Evolutionary conservation across 176 grass and related monocot genomes (phyloP), one percentile per base, ranked within the genome.

Genomic region (Phyllostachys edulis): DNA sequence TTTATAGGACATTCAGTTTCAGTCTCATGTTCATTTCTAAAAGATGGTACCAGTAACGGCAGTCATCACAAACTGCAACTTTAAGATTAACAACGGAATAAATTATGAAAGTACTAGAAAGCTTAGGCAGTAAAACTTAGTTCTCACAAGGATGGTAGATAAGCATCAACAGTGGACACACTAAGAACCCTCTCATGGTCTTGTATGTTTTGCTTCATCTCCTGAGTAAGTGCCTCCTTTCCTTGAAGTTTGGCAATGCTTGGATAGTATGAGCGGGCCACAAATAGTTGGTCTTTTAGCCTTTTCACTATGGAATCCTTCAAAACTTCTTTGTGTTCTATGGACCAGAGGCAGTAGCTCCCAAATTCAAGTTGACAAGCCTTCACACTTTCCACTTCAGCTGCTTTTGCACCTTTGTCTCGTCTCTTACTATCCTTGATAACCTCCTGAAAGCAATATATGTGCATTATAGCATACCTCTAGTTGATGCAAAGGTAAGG

Each of bases 271-370:
- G 93, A 84, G 64, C 90, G 89, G 16, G 88, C 90, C 42, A 95
- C 85, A 77, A 95, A 95, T 59, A 95, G 80, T 83, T 95, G 93
- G 29, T 95, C 93, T 79, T 92, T 92, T 66, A 92, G 86, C 73
- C 49, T 92, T 80, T 88, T 92, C 60, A 95, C 85, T 32, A 69
- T 51, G 60, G 65, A 63, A 84, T 94, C 93, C 65, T 86, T 92
- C 93, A 92, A 88, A 63, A 83, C 69, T 90, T 86, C 92, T 91
- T 89, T 93, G 60, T 91, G 88, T 81, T 98, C 92, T 61, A 82
- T 82, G 23, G 95, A 93, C 95, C 95, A 98, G 63, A 98, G 86
- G 67, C 95, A 98, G 90, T 98, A 98, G 73, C 92, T 93, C 40
- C 95, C 95, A 82, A 98, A 95, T 89, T 91, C 87, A 89, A 93